Base-by-base conservation (phyloP, 352 stramenopile genomes). In the Globisporangium echinulatum region DNA sequence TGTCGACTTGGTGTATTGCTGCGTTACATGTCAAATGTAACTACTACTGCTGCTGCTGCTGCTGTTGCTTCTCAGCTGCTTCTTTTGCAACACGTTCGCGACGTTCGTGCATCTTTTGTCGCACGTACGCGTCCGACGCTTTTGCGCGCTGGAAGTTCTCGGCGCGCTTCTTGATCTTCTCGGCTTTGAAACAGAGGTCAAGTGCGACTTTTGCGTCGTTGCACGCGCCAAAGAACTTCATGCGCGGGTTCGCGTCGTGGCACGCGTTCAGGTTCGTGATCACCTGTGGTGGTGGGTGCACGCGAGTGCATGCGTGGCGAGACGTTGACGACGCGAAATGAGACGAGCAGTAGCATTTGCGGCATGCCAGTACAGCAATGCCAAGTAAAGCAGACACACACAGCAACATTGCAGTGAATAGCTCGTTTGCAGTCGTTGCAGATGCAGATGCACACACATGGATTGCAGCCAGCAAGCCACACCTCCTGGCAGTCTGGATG, bases 401-500 rank as follows among this genome's bases (percentile, higher is more conserved):
- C 25, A 33, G 25, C 25, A 33, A 33, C 25, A 33, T 33, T 1
- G 25, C 25, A 33, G 25, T 33, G 25, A 33, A 3, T 33, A 33
- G 25, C 25, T 33, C 25, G 25, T 33, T 33, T 33, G 25, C 25
- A 33, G 25, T 33, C 25, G 25, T 33, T 33, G 25, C 25, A 33
- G 25, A 19, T 46, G 13, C n/a, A n/a, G 25, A 19, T 46, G 13
- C n/a, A n/a, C 19, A 37, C 25, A 15, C 39, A 39, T 4, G 5
- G 11, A 7, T 13, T 59, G 49, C 42, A 44, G 43, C 42, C 49
- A 52, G 7, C 2, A 54, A 33, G 1, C 0, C 78, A 55, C 71
- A 94, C 84, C 59, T 79, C 61, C 52, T 94, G 84, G 64, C 84
- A 94, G 63, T 91, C 82, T 6, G 84, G 82, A 50, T 94, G 84